Conservation (phyloP, 768 basidiomycete genomes). For the Xerocomus spinulosus region DNA sequence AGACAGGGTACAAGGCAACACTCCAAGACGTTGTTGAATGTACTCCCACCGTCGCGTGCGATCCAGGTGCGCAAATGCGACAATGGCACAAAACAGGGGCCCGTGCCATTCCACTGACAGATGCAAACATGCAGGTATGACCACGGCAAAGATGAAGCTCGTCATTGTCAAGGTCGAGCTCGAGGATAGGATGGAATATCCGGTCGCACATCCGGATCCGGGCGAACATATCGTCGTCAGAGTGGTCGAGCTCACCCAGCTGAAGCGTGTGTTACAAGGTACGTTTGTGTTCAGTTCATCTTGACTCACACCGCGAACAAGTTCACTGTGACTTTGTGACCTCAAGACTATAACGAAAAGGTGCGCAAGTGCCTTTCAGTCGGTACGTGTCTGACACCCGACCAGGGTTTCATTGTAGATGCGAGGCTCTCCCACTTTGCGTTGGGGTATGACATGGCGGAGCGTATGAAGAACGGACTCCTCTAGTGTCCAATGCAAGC, state of each 20-base stretch:
- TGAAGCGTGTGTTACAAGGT: conserved; percentile 68
- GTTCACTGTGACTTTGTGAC: background rate
- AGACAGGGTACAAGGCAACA: conserved; percentile 80
- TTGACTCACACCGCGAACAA: conserved; percentile 1
- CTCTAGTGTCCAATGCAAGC: conserved; percentile 11
- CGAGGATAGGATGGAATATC: conserved; percentile 60
- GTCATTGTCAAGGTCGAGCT: conserved; percentile 68
- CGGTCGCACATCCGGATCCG: conserved; percentile 72
- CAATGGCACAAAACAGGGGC: too few species aligned
- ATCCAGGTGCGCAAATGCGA: conserved; percentile 53
- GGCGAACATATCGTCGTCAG: conserved; percentile 80
- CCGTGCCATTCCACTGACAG: too few species aligned
- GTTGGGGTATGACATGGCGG: conserved; percentile 58
- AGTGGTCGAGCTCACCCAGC: conserved; percentile 62
- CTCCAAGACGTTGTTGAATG: conserved; percentile 50
- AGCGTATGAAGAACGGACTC: conserved; percentile 30
- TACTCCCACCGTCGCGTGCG: conserved; percentile 57
- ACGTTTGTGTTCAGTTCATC: conserved; percentile 16
- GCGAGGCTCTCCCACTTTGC: conserved; percentile 76
- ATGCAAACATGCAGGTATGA: conserved; percentile 93
- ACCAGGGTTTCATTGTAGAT: conserved; percentile 63
- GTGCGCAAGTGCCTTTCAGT: conserved; percentile 29
- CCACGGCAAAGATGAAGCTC: conserved; percentile 89
- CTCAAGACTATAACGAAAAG: conserved; percentile 54
- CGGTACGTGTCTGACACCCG: background rate